These are phyloP conservation scores for Chrysoporthe cubensis DNA, from an alignment of 2,329 filamentous ascomycete species.

Conservation along the genomic window DNA sequence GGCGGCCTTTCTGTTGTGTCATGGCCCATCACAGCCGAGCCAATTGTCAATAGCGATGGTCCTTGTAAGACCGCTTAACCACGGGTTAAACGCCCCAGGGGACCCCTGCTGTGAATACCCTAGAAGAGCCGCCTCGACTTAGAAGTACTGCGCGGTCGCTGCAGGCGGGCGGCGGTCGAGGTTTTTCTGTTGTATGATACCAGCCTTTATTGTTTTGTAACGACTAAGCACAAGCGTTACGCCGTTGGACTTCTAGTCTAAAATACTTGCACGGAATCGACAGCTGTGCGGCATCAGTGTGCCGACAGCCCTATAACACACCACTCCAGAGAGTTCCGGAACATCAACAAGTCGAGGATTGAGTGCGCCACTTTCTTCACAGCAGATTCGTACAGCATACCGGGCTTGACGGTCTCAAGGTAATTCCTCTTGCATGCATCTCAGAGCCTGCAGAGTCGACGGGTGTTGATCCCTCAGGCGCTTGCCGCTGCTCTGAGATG, in stretches of 20 bases:
- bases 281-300: background rate
- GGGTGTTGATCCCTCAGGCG: too few species aligned
- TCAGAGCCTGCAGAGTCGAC: too few species aligned
- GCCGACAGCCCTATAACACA: too few species aligned
- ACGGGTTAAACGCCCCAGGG: background rate
- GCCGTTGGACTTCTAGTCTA: background rate
- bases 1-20: constrained; percentile 1
- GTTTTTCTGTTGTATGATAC: background rate
- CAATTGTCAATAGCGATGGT: constrained; percentile 1
- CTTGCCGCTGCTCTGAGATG: too few species aligned
- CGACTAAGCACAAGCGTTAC: background rate
- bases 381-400: too few species aligned
- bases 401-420: too few species aligned
- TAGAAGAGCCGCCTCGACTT: background rate
- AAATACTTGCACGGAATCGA: background rate
- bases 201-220: background rate
- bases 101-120: background rate
- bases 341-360: too few species aligned
- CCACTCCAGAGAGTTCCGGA: too few species aligned
- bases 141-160: too few species aligned
- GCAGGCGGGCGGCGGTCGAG: too few species aligned
- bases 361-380: too few species aligned
- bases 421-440: too few species aligned
- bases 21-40: background rate
- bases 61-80: constrained; percentile 1